Conservation (phyloP, 2,329 filamentous ascomycete species). For the Neopestalotiopsis rosae region DNA sequence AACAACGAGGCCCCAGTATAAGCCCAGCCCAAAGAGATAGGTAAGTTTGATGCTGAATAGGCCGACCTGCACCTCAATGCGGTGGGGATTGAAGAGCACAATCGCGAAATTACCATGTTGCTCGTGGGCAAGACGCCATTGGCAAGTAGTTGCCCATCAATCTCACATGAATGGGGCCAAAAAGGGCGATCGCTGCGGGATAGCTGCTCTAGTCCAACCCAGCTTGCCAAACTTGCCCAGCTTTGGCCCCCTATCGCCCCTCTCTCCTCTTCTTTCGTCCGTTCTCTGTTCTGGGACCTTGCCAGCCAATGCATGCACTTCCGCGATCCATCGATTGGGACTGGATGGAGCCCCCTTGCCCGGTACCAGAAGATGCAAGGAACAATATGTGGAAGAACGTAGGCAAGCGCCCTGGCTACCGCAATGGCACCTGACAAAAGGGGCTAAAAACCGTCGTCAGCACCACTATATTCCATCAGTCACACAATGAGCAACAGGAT, state of each 20-base stretch:
- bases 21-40: neutral
- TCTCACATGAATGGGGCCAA: neutral
- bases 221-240: neutral
- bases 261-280: neutral
- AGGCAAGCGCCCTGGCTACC: neutral
- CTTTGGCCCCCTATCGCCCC: slow-evolving; percentile 1
- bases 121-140: neutral
- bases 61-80: neutral
- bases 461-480: neutral
- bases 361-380: neutral
- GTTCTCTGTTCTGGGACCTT: neutral
- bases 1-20: neutral
- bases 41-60: neutral
- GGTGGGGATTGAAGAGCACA: neutral
- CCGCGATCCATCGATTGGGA: neutral
- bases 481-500: neutral
- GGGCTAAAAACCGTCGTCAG: slow-evolving; percentile 15
- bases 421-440: slow-evolving; percentile 18
- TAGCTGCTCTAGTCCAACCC: neutral
- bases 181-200: neutral
- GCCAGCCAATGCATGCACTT: neutral
- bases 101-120: slow-evolving; percentile 2
- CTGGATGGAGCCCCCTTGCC: neutral
- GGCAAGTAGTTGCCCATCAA: slow-evolving; percentile 1
- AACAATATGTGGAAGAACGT: neutral